Percentiles rank a stretch among this genome's conserved stretches.
phyloP scores from a whole-genome alignment of 495 filamentous ascomycete genomes.

The Aspergillus baeticus region DNA sequence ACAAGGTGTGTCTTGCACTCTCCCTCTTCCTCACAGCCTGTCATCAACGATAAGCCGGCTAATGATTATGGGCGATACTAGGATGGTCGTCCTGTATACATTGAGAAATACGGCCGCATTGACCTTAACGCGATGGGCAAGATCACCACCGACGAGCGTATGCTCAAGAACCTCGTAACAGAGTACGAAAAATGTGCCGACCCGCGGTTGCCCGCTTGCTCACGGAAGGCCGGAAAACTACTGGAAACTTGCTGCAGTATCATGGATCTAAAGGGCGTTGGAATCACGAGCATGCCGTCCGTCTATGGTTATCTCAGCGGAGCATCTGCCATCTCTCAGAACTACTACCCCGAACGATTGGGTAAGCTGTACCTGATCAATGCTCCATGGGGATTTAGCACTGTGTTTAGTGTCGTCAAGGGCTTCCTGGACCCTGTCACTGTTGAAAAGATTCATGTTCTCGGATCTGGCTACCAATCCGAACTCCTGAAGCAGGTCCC shows the following conservation, averaged over 20 bases:
- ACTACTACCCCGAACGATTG: conserved; percentile 97
- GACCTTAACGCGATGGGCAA: conserved; percentile 87
- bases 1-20: conserved; percentile 65
- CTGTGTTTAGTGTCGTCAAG: conserved; percentile 82
- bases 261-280: conserved; percentile 95
- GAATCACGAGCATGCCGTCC: conserved; percentile 71
- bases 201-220: conserved; percentile 92
- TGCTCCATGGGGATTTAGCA: conserved; percentile 89
- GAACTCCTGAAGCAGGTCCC: conserved; percentile 85
- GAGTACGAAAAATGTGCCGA: conserved; percentile 97
- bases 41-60: not conserved
- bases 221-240: conserved; percentile 82
- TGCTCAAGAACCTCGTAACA: conserved; percentile 91
- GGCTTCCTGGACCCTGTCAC: conserved; percentile 94
- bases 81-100: conserved; percentile 97
- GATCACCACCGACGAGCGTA: conserved; percentile 88
- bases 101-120: conserved; percentile 93
- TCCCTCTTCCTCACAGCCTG: not conserved
- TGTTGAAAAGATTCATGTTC: conserved; percentile 90
- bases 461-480: conserved; percentile 76
- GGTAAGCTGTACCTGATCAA: conserved; percentile 94
- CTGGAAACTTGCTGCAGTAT: conserved; percentile 97
- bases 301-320: conserved; percentile 84
- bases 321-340: conserved; percentile 83
- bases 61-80: conserved; percentile 31